Evolutionary conservation across 805 yeast species (phyloP), one percentile per base, ranked within the genome.

Genomic region (Metschnikowia anglica): DNA sequence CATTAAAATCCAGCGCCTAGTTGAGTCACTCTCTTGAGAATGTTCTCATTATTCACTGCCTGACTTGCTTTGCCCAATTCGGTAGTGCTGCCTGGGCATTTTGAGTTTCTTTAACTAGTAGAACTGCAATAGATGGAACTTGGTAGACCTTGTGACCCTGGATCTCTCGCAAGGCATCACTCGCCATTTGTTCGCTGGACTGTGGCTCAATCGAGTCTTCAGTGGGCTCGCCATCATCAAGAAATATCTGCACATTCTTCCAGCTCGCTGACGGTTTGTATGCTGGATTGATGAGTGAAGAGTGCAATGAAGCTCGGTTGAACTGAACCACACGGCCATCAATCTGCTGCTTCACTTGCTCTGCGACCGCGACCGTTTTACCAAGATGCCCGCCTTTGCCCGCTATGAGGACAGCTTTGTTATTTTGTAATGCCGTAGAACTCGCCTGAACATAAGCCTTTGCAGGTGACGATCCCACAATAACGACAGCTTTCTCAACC

Each of bases 111-210:
- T 24, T 21, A 20, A 41, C 43, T 20, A 59, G 43, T 13, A 55
- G 34, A 6, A 57, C 41, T 15, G 51, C 48, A 45, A 59, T 43
- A 5, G 58, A 41, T 9, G 62, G 58, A 6, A 57, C 42, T 20
- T 46, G 44, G 34, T 50, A 59, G 28, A 45, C 54, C 39, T 58
- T 58, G 13, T 45, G 50, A n/a, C 62, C 63, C 19, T 41, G 41
- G n/a, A 60, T 47, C 21, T 42, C 51, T 6, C 49, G 40, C 31
- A 35, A 30, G 10, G 31, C 51, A 5, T 43, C 49, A 2, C 20
- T 35, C 10, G 40, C 27, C 11, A 34, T 17, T 5, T 34, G 41
- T 16, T 34, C 36, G 8, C 44, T 33, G 4, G 42, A 30, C 12
- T 18, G 23, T 10, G 25, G 12, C 10, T n/a, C 28, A 11, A 13